These are phyloP conservation scores for Pachyrhizus erosus DNA, from an alignment of 306 rosid genomes.

Conservation along the genomic window DNA sequence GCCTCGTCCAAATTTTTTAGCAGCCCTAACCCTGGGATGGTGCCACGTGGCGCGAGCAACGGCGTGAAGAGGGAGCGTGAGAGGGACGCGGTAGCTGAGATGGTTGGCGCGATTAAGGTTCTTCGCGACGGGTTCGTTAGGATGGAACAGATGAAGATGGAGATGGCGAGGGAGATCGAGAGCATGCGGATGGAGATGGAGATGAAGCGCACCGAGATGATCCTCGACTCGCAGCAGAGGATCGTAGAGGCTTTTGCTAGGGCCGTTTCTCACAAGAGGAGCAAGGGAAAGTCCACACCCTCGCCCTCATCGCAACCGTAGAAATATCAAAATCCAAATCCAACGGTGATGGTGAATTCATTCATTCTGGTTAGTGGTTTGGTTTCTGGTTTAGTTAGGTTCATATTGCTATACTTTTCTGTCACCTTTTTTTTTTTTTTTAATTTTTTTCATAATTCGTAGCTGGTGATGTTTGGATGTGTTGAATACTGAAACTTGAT, in stretches of 20 bases:
- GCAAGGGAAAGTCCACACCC: constrained; percentile 59
- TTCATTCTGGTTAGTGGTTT: constrained; percentile 16
- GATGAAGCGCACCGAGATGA: constrained; percentile 93
- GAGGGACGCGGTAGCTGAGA: constrained; percentile 77
- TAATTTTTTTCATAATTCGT: too few species aligned
- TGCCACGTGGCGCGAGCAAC: background rate
- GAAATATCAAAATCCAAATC: background rate
- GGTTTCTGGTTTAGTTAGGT: constrained; percentile 12
- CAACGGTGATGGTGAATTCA: background rate
- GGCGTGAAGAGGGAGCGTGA: constrained; percentile 49
- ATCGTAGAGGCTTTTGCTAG: constrained; percentile 92
- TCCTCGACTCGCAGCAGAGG: constrained; percentile 86
- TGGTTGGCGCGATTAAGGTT: constrained; percentile 83
- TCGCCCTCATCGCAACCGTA: constrained; percentile 63
- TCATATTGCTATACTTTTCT: constrained; percentile 23
- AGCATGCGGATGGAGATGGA: constrained; percentile 97
- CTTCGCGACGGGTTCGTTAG: constrained; percentile 94
- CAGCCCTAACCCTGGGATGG: background rate
- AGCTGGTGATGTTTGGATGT: background rate
- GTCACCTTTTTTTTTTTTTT: background rate
- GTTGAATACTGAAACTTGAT: background rate
- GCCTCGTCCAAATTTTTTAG: constrained; percentile 50
- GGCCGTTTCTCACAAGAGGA: constrained; percentile 77
- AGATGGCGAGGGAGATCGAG: constrained; percentile 96
- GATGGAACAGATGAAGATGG: constrained; percentile 97